Percentiles rank a stretch among this genome's conserved stretches.
Conservation (phyloP, 805 yeast genomes). For the Cyberlindnera euphorbiiphila region DNA sequence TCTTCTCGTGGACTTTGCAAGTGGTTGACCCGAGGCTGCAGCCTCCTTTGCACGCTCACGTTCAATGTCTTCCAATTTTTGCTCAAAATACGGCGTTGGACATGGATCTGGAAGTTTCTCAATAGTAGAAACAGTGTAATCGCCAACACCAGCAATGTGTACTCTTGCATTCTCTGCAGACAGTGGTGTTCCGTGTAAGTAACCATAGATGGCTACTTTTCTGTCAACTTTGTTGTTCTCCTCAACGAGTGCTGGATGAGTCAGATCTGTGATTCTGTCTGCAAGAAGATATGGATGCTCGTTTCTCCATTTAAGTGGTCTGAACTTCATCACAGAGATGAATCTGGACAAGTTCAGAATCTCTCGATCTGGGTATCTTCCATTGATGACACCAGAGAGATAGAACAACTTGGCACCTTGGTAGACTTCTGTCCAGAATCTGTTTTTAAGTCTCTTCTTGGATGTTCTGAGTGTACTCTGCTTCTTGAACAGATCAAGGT, state of each 20-base stretch:
- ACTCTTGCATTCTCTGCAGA: slow-evolving; percentile 64
- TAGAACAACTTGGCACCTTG: slow-evolving; percentile 96
- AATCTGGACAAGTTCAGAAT: slow-evolving; percentile 87
- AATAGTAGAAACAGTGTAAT: slow-evolving; percentile 64
- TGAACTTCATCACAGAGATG: slow-evolving; percentile 94
- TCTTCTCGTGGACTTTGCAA: slow-evolving; percentile 66
- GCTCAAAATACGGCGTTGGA: slow-evolving; percentile 93
- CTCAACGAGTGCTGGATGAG: slow-evolving; percentile 83
- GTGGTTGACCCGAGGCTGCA: slow-evolving; percentile 53
- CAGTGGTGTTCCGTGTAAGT: slow-evolving; percentile 89
- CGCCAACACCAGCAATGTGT: slow-evolving; percentile 96
- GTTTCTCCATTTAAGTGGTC: slow-evolving; percentile 99
- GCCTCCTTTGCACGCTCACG: slow-evolving; percentile 67
- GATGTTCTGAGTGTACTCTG: slow-evolving; percentile 87
- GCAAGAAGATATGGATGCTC: slow-evolving; percentile 94
- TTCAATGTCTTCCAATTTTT: slow-evolving; percentile 75
- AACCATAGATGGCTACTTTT: slow-evolving; percentile 89
- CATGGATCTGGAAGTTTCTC: slow-evolving; percentile 98
- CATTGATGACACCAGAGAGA: slow-evolving; percentile 91
- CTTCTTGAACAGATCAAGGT: slow-evolving; percentile 87
- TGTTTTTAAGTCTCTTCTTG: slow-evolving; percentile 83
- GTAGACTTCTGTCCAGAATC: slow-evolving; percentile 99
- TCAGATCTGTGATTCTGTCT: slow-evolving; percentile 88
- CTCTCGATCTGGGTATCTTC: slow-evolving; percentile 97
- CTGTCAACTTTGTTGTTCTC: slow-evolving; percentile 81